Evolutionary conservation across 108 stramenopile genomes (phyloP).

Genomic region (Asterionellopsis glacialis): DNA sequence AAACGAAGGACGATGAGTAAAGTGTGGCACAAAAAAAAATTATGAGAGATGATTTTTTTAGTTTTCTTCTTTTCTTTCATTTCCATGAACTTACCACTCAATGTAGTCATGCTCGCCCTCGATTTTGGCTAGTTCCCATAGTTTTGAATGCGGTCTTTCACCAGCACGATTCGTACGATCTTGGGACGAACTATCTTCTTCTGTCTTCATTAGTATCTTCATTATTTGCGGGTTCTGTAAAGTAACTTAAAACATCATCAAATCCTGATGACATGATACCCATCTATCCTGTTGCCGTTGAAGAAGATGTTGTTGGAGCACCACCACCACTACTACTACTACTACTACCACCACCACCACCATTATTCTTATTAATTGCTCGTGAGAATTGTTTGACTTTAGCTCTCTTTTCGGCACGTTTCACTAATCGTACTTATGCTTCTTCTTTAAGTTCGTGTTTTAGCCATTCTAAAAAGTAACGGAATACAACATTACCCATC

Average conservation of each 20-base stretch:
- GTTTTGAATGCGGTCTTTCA: slow-evolving; percentile 17
- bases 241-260: slow-evolving; percentile 27
- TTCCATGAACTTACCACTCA: slow-evolving; percentile 75
- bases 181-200: neutral
- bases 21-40: no score
- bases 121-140: slow-evolving; percentile 67
- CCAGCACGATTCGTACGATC: neutral
- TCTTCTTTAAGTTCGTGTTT: slow-evolving; percentile 67
- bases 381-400: neutral
- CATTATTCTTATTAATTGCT: no score
- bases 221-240: slow-evolving; percentile 9
- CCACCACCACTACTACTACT: neutral
- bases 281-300: slow-evolving; percentile 28
- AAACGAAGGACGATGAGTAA: no score
- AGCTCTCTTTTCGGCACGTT: slow-evolving; percentile 25
- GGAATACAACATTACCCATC: slow-evolving; percentile 80
- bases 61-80: no score
- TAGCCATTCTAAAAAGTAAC: slow-evolving; percentile 83
- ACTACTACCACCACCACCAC: no score
- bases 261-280: slow-evolving; percentile 15
- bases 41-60: no score
- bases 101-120: slow-evolving; percentile 72
- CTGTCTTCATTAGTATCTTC: no score
- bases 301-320: slow-evolving; percentile 15
- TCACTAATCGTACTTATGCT: slow-evolving; percentile 47